Conservation (phyloP, 2,329 filamentous ascomycete genomes). For the Aureobasidium vineae region DNA sequence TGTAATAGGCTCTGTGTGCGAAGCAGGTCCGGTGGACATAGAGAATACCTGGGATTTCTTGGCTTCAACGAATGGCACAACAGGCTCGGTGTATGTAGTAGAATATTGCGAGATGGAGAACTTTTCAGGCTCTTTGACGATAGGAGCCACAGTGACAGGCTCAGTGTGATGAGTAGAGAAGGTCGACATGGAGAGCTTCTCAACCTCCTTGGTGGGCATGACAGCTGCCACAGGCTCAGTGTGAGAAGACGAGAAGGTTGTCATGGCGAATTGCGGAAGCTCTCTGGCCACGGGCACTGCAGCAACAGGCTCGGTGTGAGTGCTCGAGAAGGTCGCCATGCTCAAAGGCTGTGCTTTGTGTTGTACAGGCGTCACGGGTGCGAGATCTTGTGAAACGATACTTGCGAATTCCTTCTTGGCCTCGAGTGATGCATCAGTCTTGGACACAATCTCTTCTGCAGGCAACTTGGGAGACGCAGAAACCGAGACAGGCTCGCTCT, state of each 20-base stretch:
- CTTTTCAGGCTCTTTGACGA: background rate
- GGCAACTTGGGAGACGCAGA: background rate
- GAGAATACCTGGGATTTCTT: background rate
- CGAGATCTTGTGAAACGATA: slow-evolving; percentile 45
- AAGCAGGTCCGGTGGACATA: slow-evolving; percentile 11
- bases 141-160: slow-evolving; percentile 12
- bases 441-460: background rate
- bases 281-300: slow-evolving; percentile 4
- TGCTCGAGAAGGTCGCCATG: slow-evolving; percentile 35
- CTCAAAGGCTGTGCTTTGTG: slow-evolving; percentile 12
- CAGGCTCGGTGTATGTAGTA: slow-evolving; percentile 7
- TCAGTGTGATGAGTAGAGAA: slow-evolving; percentile 25
- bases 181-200: slow-evolving; percentile 9
- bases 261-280: slow-evolving; percentile 29
- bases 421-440: background rate
- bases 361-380: slow-evolving; percentile 17
- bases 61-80: background rate
- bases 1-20: slow-evolving; percentile 24
- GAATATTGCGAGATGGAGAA: slow-evolving; percentile 9
- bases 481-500: slow-evolving; percentile 17
- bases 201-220: background rate
- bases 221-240: slow-evolving; percentile 33
- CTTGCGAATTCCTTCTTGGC: slow-evolving; percentile 37
- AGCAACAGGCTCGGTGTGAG: slow-evolving; percentile 35
- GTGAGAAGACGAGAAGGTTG: slow-evolving; percentile 36